Percentiles rank a stretch among this genome's conserved stretches.
These are phyloP conservation scores for Metschnikowia gelsemii DNA, from an alignment of 805 yeast species.

Conservation along the genomic window DNA sequence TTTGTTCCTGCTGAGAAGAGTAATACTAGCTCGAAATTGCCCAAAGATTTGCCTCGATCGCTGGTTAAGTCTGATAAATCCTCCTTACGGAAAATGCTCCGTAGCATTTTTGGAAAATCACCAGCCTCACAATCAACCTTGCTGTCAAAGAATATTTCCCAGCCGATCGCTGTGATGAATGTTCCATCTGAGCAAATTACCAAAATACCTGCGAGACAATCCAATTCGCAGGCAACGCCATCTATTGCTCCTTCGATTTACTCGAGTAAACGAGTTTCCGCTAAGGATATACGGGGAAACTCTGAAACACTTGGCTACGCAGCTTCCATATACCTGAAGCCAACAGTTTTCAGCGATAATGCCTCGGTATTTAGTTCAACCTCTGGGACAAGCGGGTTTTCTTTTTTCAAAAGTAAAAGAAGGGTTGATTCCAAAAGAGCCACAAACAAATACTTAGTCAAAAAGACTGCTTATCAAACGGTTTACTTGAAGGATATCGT, in stretches of 20 bases:
- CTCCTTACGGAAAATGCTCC: slow-evolving; percentile 16
- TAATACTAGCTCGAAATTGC: background rate
- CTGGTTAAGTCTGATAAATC: slow-evolving; percentile 29
- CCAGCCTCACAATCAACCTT: slow-evolving; percentile 2
- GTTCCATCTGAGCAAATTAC: background rate
- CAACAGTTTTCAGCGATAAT: background rate
- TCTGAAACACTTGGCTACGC: slow-evolving; percentile 12
- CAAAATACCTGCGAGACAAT: background rate
- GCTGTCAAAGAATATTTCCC: slow-evolving; percentile 8
- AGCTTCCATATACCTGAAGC: slow-evolving; percentile 13
- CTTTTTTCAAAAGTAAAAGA: slow-evolving; percentile 1
- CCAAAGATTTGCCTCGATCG: background rate
- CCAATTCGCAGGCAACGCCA: background rate
- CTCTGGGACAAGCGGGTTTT: slow-evolving; percentile 1
- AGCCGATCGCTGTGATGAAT: slow-evolving; percentile 8
- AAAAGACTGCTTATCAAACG: slow-evolving; percentile 25
- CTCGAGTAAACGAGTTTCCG: slow-evolving; percentile 16
- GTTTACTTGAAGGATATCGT: slow-evolving; percentile 19
- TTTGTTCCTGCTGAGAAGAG: background rate
- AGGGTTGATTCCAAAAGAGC: slow-evolving; percentile 11
- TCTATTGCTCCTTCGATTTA: slow-evolving; percentile 9
- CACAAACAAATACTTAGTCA: slow-evolving; percentile 28
- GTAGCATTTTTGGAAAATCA: slow-evolving; percentile 12
- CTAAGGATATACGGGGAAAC: slow-evolving; percentile 15
- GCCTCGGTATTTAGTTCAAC: slow-evolving; percentile 1